phyloP scores from a whole-genome alignment of 345 rosid genomes.

The Arabidopsis arenosa region DNA sequence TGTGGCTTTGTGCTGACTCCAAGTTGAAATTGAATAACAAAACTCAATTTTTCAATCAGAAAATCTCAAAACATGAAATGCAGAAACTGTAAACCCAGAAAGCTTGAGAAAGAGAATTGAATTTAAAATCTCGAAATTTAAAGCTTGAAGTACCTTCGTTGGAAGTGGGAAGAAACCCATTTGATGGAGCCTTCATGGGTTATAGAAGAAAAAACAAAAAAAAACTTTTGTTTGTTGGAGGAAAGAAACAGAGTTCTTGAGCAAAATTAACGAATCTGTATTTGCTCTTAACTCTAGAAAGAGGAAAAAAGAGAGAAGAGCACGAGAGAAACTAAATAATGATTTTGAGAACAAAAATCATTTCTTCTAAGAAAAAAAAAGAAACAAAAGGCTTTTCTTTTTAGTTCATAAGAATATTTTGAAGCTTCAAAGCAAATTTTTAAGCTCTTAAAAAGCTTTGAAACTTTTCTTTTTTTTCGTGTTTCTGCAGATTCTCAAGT shows the following conservation, averaged over 20 bases:
- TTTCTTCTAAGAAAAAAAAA: neutral
- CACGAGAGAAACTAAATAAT: conserved; percentile 13
- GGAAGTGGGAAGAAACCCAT: conserved; percentile 46
- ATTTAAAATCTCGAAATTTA: neutral
- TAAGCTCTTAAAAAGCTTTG: conserved; percentile 39
- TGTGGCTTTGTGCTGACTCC: conserved; percentile 27
- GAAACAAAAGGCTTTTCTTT: neutral
- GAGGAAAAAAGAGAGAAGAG: conserved; percentile 3
- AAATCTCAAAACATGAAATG: conserved; percentile 33
- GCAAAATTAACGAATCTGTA: conserved; percentile 26
- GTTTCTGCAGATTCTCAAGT: conserved; percentile 36
- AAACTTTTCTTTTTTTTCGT: conserved; percentile 19
- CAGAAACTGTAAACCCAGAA: conserved; percentile 34
- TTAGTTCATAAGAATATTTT: conserved; percentile 1
- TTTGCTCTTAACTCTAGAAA: conserved; percentile 33
- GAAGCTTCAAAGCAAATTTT: conserved; percentile 11
- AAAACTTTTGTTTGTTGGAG: neutral
- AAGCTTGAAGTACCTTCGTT: conserved; percentile 35
- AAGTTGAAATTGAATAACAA: conserved; percentile 26
- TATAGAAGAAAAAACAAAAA: neutral
- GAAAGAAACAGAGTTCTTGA: conserved; percentile 39
- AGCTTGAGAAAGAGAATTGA: neutral
- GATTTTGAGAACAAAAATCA: conserved; percentile 30
- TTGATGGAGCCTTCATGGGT: conserved; percentile 49
- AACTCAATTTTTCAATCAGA: conserved; percentile 4